phyloP scores from a whole-genome alignment of 345 rosid genomes.

The Isatis tinctoria region DNA sequence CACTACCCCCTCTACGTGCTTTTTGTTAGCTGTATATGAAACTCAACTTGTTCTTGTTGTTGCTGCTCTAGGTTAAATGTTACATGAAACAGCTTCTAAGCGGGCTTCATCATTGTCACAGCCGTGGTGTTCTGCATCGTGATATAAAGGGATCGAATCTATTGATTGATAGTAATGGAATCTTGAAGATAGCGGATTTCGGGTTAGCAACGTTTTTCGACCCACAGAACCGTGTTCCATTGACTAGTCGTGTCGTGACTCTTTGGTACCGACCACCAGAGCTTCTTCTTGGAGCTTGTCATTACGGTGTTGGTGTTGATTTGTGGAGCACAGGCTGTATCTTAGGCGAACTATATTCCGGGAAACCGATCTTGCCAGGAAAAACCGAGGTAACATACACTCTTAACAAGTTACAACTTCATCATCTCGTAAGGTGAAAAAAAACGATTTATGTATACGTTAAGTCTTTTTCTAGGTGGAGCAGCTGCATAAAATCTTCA shows the following conservation, averaged over 20 bases:
- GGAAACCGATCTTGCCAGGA: slow-evolving; percentile 90
- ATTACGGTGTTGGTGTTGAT: slow-evolving; percentile 83
- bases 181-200: slow-evolving; percentile 94
- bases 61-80: slow-evolving; percentile 67
- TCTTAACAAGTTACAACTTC: too few species aligned
- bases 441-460: too few species aligned
- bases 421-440: too few species aligned
- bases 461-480: slow-evolving; percentile 56
- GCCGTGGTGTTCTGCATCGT: slow-evolving; percentile 76
- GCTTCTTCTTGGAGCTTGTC: slow-evolving; percentile 87
- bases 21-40: not conserved
- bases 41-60: slow-evolving; percentile 4
- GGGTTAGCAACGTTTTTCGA: slow-evolving; percentile 81
- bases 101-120: slow-evolving; percentile 94
- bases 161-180: slow-evolving; percentile 72
- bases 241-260: slow-evolving; percentile 97
- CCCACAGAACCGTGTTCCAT: slow-evolving; percentile 45
- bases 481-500: slow-evolving; percentile 82
- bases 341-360: slow-evolving; percentile 76
- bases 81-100: slow-evolving; percentile 92
- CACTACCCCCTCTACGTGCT: not conserved
- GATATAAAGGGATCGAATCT: slow-evolving; percentile 98
- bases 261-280: slow-evolving; percentile 99
- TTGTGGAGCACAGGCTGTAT: slow-evolving; percentile 98
- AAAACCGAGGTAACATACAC: slow-evolving; percentile 77